Conservation (phyloP, 2,329 filamentous ascomycete genomes). For the Diaporthe ilicicola region DNA sequence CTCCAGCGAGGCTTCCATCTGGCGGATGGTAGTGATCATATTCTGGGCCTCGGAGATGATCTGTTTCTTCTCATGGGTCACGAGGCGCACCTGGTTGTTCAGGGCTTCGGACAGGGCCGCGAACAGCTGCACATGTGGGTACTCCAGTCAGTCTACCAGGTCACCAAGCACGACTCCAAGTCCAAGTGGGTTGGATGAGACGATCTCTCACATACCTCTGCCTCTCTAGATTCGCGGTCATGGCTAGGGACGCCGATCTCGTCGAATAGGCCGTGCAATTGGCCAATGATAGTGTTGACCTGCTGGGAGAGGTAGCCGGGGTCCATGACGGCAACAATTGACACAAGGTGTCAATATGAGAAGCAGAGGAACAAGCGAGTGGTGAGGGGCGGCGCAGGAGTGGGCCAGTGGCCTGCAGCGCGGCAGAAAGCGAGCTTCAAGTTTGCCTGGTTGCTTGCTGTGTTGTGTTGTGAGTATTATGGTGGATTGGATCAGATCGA, state of each 20-base stretch:
- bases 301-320: conserved; percentile 93
- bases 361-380: conserved; percentile 24
- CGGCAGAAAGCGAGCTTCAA: conserved; percentile 14
- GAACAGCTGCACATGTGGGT: conserved; percentile 72
- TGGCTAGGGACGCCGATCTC: conserved; percentile 95
- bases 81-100: conserved; percentile 85
- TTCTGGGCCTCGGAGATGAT: conserved; percentile 89
- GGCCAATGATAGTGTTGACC: conserved; percentile 91
- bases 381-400: conserved; percentile 12
- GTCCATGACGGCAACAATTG: conserved; percentile 68
- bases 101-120: conserved; percentile 89
- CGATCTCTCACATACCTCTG: conserved; percentile 71
- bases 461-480: conserved; percentile 4
- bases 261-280: conserved; percentile 94
- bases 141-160: conserved; percentile 29
- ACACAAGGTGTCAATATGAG: not conserved
- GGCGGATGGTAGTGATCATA: conserved; percentile 84
- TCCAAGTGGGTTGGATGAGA: not conserved
- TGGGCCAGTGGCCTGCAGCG: conserved; percentile 13
- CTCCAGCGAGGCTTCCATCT: conserved; percentile 92
- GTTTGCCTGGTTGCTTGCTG: not conserved
- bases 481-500: conserved; percentile 2
- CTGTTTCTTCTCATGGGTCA: conserved; percentile 87
- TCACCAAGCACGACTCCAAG: conserved; percentile 27
- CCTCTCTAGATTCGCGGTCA: conserved; percentile 89